Evolutionary conservation across 139 green algal genomes (phyloP), one percentile per base, ranked within the genome.

Genomic region (Tetraselmis chui): DNA sequence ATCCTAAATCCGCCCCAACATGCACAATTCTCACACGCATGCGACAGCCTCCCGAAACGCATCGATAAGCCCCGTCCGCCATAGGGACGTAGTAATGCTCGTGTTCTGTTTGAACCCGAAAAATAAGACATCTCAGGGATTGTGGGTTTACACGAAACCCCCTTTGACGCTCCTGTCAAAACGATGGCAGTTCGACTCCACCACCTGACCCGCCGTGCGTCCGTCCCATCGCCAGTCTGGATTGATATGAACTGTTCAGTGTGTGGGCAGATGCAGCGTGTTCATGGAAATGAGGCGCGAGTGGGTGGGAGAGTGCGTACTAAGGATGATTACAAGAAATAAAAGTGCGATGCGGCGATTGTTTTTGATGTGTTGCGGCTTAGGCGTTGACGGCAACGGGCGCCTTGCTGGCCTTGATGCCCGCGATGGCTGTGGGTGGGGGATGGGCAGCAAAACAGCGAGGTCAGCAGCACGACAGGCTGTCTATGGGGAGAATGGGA

Each of bases 391-490:
- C 74, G 26, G 25, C n/a, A 29, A 77, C 74, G 74, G 74, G 74
- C 2, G 74, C 74, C 87, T 91, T 91, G 85, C 80, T 87, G 30
- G 76, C 82, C 87, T 93, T 93, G 85, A 93, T 93, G 59, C 89
- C 89, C 0, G 81, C 77, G 79, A 93, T 93, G 76, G 89, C 88
- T 91, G 86, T 32, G 76, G 45, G 28, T 24, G 2, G 24, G n/a
- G 31, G 24, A 1, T 75, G 26, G 30, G 22, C 25, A 75, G 31
- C 81, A 29, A 76, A 58, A 31, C 59, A n/a, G 59, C 22, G 59
- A 75, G 59, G 59, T 23, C 22, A 75, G 22, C 59, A 75, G 59
- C 59, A n/a, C 59, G 59, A 22, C 22, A n/a, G 59, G 59, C 59
- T 22, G 23, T 22, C 59, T 22, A 75, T 75, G 59, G 59, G 23